Evolutionary conservation across 2,329 filamentous ascomycete species (phyloP).

Genomic region (Xylaria sp.): DNA sequence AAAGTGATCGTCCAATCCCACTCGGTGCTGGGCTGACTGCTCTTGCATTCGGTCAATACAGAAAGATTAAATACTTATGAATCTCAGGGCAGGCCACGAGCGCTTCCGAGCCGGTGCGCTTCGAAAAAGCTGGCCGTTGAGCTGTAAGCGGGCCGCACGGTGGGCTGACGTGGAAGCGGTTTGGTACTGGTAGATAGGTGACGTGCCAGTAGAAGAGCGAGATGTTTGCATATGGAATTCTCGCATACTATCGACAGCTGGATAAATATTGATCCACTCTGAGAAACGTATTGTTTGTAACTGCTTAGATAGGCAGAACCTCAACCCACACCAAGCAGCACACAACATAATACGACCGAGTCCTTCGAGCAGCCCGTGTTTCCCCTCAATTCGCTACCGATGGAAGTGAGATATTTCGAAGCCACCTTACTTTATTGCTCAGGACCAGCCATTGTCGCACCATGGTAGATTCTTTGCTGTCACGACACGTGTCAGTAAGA

Average conservation of each 20-base stretch:
- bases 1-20: conserved; percentile 15
- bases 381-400: neutral
- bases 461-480: neutral
- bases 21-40: neutral
- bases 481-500: neutral
- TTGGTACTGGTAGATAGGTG: neutral
- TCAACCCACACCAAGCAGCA: neutral
- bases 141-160: neutral
- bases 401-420: neutral
- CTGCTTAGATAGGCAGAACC: neutral
- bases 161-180: neutral
- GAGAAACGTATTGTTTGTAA: neutral
- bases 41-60: conserved; percentile 1
- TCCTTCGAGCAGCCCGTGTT: neutral
- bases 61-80: neutral
- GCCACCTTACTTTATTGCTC: neutral
- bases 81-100: neutral
- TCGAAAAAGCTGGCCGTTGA: neutral
- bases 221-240: neutral
- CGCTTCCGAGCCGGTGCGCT: neutral
- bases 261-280: neutral
- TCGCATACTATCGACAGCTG: neutral
- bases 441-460: neutral
- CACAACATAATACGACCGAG: neutral
- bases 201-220: neutral